Evolutionary conservation across 306 rosid genomes (phyloP), one percentile per base, ranked within the genome.

Genomic region (Quercus ilex): DNA sequence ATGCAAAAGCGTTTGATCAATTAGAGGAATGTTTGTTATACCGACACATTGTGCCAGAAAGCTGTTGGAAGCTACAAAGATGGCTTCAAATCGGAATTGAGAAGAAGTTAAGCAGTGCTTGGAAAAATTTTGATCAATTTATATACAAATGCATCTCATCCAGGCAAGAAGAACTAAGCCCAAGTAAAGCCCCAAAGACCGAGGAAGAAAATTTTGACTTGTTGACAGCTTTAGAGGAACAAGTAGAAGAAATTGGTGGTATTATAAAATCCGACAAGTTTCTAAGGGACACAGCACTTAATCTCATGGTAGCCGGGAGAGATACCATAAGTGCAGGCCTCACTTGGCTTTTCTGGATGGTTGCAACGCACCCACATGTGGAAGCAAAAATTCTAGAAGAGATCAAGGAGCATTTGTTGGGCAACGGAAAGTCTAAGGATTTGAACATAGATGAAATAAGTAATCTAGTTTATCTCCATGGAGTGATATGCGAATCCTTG

Each of bases 271-370:
- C 64, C 5, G 81, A 85, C 19, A 69, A 81, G 68, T 81, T 81
- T 57, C 41, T 81, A 6, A 81, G 78, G 30, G 88, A 81, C 71
- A 72, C 79, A 0, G 55, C 81, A 3, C 1, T 85, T 2, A 81
- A 71, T 51, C 75, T 85, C 71, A 33, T 78, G 60, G 20, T 41
- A 1, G 85, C 83, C 0, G 85, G 83, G 0, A 31, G 83, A 19
- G 88, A 85, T 71, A 78, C 88, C 3, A 7, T 75, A 5, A 75
- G 67, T 15, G 35, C 83, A 1, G 67, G 68, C 17, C 78, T 85
- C 59, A 74, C 83, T 13, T 85, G 88, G 85, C 81, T 85, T 59
- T 78, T 85, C 20, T 85, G 77, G 38, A 62, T 82, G 17, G 59
- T 81, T 2, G 72, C 78, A 9, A 85, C 73, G 11, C 71, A 85